A percentile compares a stretch with the other conserved stretches of the same genome.
phyloP scores from a whole-genome alignment of 495 filamentous ascomycete species.

The Penicillium manginii region DNA sequence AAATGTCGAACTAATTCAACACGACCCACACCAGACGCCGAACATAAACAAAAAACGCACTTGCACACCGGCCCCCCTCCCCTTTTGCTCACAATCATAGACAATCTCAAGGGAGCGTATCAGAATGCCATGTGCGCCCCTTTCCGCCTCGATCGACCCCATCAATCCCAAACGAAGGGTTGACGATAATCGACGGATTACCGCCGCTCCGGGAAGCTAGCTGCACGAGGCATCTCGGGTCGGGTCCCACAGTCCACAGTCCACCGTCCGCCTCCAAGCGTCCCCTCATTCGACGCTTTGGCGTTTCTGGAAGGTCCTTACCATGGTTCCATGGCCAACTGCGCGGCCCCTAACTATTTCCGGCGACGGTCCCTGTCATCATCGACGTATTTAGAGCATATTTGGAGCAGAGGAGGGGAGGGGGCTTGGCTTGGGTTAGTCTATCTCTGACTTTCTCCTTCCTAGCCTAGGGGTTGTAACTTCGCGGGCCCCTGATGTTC shows the following conservation, averaged over 20 bases:
- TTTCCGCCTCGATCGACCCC: slow-evolving; percentile 9
- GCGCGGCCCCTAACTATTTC: slow-evolving; percentile 13
- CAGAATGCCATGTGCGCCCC: slow-evolving; percentile 7
- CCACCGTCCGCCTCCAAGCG: slow-evolving; percentile 20
- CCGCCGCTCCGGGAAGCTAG: slow-evolving; percentile 2
- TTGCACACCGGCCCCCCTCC: neutral
- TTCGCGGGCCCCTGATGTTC: slow-evolving; percentile 3
- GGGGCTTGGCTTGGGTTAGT: slow-evolving; percentile 4
- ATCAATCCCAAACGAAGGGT: neutral
- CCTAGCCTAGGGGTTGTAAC: no score
- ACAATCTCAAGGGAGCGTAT: slow-evolving; percentile 12
- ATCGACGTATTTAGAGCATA: slow-evolving; percentile 1
- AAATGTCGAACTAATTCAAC: slow-evolving; percentile 4
- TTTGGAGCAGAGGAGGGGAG: neutral
- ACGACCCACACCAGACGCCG: slow-evolving; percentile 23
- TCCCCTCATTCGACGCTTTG: slow-evolving; percentile 18
- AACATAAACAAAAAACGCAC: slow-evolving; percentile 10
- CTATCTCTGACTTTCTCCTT: slow-evolving; percentile 11
- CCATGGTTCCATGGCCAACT: slow-evolving; percentile 13
- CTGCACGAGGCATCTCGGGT: slow-evolving; percentile 22
- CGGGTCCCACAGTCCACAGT: slow-evolving; percentile 17
- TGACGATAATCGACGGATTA: neutral
- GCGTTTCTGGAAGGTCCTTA: slow-evolving; percentile 27
- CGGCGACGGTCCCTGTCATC: slow-evolving; percentile 1
- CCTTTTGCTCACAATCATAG: slow-evolving; percentile 10